These are phyloP conservation scores for Debaryomycetaceae sp. DNA, from an alignment of 1,139 yeast species.

Conservation along the genomic window DNA sequence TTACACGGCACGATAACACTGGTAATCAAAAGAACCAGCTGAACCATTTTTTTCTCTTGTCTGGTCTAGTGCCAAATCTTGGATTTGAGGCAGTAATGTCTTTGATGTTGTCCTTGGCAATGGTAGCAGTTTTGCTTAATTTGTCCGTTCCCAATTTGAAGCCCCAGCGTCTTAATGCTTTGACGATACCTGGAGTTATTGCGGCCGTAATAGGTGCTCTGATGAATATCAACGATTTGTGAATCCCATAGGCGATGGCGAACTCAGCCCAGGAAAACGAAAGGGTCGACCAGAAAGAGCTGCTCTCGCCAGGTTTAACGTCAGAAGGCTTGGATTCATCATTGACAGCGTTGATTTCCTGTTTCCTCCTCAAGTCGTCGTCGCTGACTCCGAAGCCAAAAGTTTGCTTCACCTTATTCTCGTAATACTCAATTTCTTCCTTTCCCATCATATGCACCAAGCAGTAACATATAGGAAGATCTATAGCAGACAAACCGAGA, in stretches of 20 bases:
- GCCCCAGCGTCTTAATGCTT: slow-evolving; percentile 68
- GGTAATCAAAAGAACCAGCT: slow-evolving; percentile 49
- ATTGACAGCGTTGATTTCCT: slow-evolving; percentile 29
- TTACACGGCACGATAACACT: not conserved
- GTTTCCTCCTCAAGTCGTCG: slow-evolving; percentile 34
- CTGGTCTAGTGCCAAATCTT: slow-evolving; percentile 53
- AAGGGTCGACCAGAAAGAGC: slow-evolving; percentile 25
- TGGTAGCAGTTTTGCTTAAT: slow-evolving; percentile 31
- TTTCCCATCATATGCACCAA: slow-evolving; percentile 85
- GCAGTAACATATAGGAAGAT: slow-evolving; percentile 77
- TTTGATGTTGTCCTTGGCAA: slow-evolving; percentile 34
- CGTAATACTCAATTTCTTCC: slow-evolving; percentile 67
- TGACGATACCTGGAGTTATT: slow-evolving; percentile 78
- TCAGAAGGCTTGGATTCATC: slow-evolving; percentile 15
- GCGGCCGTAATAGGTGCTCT: slow-evolving; percentile 92
- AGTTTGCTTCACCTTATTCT: slow-evolving; percentile 54
- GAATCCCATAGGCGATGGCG: slow-evolving; percentile 89
- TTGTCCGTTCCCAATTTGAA: slow-evolving; percentile 65
- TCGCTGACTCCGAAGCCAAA: slow-evolving; percentile 54
- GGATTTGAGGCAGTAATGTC: slow-evolving; percentile 38
- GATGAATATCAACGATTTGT: slow-evolving; percentile 76
- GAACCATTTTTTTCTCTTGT: slow-evolving; percentile 56
- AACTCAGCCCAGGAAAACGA: slow-evolving; percentile 62
- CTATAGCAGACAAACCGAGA: slow-evolving; percentile 63
- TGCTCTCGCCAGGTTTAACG: slow-evolving; percentile 4